Conservation (phyloP, 768 basidiomycete genomes). For the Guyanaporus albipodus region DNA sequence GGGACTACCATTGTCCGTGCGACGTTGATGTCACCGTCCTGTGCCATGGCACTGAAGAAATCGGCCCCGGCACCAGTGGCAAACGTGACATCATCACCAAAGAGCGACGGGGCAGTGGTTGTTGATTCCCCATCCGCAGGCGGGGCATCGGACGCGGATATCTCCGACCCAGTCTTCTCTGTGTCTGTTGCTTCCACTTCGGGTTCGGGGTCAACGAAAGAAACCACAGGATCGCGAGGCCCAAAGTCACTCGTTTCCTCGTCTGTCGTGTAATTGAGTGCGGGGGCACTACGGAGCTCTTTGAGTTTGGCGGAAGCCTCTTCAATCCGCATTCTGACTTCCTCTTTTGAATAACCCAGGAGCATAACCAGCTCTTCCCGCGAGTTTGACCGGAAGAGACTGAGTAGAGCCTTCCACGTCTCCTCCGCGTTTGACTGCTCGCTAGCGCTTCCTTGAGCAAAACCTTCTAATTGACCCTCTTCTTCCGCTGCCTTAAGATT, state of each 20-base stretch:
- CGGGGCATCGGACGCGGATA: slow-evolving; percentile 64
- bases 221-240: slow-evolving; percentile 72
- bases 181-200: slow-evolving; percentile 26
- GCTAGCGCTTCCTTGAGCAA: slow-evolving; percentile 57
- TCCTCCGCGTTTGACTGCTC: slow-evolving; percentile 38
- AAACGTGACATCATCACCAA: slow-evolving; percentile 77
- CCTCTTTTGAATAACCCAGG: slow-evolving; percentile 88
- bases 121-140: slow-evolving; percentile 72
- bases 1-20: slow-evolving; percentile 55
- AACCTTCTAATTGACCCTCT: slow-evolving; percentile 51
- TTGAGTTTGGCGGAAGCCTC: slow-evolving; percentile 79
- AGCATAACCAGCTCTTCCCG: slow-evolving; percentile 86
- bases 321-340: slow-evolving; percentile 72
- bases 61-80: slow-evolving; percentile 59
- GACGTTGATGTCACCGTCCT: slow-evolving; percentile 37
- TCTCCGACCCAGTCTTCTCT: slow-evolving; percentile 55
- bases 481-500: slow-evolving; percentile 62
- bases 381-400: slow-evolving; percentile 85
- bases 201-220: slow-evolving; percentile 67
- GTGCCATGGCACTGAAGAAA: slow-evolving; percentile 83
- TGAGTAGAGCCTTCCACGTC: slow-evolving; percentile 85
- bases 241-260: slow-evolving; percentile 44
- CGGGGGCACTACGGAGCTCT: slow-evolving; percentile 33
- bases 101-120: slow-evolving; percentile 83
- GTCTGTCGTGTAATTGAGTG: slow-evolving; percentile 31